A percentile compares a stretch with the other conserved stretches of the same genome.
Conservation (phyloP, 2,329 filamentous ascomycete genomes). For the Emericellopsis atlantica region DNA sequence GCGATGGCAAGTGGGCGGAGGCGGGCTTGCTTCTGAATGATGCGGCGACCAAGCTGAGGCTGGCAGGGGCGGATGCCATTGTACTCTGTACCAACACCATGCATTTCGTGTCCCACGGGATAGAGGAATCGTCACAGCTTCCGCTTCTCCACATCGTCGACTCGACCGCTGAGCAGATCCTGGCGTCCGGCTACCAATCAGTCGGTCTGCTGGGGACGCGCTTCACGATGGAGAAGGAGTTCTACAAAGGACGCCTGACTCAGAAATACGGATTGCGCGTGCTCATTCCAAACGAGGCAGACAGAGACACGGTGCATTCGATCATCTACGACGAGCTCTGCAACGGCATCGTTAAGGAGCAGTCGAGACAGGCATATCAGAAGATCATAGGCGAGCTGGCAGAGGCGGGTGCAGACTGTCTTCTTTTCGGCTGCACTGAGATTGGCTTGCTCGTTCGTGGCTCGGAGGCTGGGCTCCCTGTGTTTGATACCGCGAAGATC, state of each 20-base stretch:
- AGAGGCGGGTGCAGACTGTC: conserved; percentile 6
- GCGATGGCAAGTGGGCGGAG: conserved; percentile 7
- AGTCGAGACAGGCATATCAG: conserved; percentile 6
- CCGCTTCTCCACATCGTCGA: conserved; percentile 13
- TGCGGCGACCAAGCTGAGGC: conserved; percentile 6
- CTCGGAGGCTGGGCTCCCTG: conserved; percentile 4
- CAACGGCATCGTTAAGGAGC: conserved; percentile 7
- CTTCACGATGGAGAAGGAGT: conserved; percentile 12
- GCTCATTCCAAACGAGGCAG: conserved; percentile 4
- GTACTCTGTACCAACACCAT: conserved; percentile 13
- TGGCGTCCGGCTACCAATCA: conserved; percentile 4
- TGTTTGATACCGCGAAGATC: conserved; percentile 12
- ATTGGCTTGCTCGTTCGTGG: conserved; percentile 9
- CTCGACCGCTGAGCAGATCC: conserved; percentile 7
- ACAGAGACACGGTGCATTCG: conserved; percentile 4
- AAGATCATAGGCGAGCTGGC: conserved; percentile 5
- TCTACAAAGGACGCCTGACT: conserved; percentile 7
- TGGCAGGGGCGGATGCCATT: conserved; percentile 10
- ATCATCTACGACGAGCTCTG: conserved; percentile 11
- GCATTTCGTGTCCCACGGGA: conserved; percentile 8
- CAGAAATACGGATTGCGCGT: conserved; percentile 5
- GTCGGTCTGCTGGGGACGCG: conserved; percentile 9
- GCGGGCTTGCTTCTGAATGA: conserved; percentile 6
- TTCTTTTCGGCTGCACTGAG: conserved; percentile 13
- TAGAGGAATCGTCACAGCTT: conserved; percentile 4